Evolutionary conservation across 73 alveolate species (phyloP).

Genomic region (Vitrella brassicaformis): DNA sequence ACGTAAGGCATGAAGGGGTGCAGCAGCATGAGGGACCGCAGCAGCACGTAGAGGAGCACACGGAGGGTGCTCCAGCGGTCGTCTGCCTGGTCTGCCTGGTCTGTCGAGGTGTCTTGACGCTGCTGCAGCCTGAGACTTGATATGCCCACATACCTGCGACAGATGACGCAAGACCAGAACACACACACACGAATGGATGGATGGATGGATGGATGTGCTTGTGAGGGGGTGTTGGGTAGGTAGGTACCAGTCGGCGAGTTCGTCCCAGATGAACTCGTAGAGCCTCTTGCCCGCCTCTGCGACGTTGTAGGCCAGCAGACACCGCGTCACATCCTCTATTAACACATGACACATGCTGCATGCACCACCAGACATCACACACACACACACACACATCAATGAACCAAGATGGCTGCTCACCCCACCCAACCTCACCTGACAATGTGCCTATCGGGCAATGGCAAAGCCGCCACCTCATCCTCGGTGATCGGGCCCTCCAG

Average conservation of each 20-base stretch:
- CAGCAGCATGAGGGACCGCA: conserved; percentile 12
- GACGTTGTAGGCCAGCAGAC: neutral
- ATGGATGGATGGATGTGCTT: neutral
- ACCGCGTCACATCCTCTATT: neutral
- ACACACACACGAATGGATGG: neutral
- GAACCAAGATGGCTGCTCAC: too few species aligned
- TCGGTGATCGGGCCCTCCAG: neutral
- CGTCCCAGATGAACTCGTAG: neutral
- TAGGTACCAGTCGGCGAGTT: neutral
- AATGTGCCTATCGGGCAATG: neutral
- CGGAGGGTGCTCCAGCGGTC: neutral
- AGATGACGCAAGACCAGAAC: neutral
- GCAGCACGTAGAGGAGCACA: neutral
- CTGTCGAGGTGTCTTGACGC: neutral
- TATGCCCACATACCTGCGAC: neutral
- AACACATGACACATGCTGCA: neutral
- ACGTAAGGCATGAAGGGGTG: conserved; percentile 41
- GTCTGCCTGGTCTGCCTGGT: neutral
- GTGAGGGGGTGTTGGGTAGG: neutral
- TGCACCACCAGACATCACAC: neutral
- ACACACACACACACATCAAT: neutral
- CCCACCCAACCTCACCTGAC: too few species aligned
- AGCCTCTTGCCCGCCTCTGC: neutral
- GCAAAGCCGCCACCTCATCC: neutral
- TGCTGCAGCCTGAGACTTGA: neutral